Base-by-base conservation (phyloP, 1,139 yeast species). In the Scheffersomyces segobiensis region DNA sequence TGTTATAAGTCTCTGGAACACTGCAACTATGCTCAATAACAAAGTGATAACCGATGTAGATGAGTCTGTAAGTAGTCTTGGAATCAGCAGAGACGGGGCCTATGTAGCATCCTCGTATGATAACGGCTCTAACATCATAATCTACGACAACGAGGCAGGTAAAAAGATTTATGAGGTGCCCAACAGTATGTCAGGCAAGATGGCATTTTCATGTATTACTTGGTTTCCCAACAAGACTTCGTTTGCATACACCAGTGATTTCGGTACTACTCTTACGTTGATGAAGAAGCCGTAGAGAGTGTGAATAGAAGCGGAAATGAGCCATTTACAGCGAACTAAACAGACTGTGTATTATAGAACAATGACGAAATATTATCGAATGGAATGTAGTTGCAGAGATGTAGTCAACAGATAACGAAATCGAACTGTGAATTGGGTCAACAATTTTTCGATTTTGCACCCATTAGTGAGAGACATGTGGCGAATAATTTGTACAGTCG, bases 1-100 rank as follows among this genome's bases (percentile, higher is more conserved):
- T 6, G 80, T 86, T 42, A 82, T 88, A n/a, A 80, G 87, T 24
- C 56, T 87, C 14, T 89, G 93, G 91, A 77, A 79, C 52, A 69
- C 85, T 7, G 61, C 71, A 2, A 77, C 81, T 20, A 73, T 88
- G 73, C 73, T 81, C 32, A 80, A 86, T 56, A 64, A 70, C 21
- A 69, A 71, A 48, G 81, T 84, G 0, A 72, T 87, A 18, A 70
- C 81, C 42, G 76, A 74, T 53, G 72, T 84, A 3, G 88, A 87
- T 67, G 85, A 83, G 64, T 77, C 86, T 1, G 73, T 86, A 4
- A 68, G 79, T 1, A 66, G 76, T 10, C 64, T 86, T n/a, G 83
- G 76, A 56, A 64, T 78, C 6, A 78, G 81, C 51, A 65, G 77
- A 54, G 84, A 83, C 62, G 87, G 87, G 0, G 66, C 75, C 4